These are phyloP conservation scores for Prinsepia uniflora DNA, from an alignment of 306 rosid genomes.

Conservation along the genomic window DNA sequence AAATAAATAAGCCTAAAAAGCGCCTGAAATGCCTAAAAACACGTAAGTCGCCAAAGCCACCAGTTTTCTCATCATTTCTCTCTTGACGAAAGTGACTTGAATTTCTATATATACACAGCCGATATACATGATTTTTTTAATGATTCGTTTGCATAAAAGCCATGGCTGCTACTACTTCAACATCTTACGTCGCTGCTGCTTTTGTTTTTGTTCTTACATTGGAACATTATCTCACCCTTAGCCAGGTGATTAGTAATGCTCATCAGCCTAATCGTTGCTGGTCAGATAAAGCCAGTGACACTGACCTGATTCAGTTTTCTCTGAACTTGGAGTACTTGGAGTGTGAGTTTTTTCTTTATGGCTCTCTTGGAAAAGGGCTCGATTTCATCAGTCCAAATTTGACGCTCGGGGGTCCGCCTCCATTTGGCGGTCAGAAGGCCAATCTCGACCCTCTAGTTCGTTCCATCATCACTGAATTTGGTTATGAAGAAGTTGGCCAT, in stretches of 20 bases:
- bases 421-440: conserved; percentile 25
- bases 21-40: too few relatives aligned
- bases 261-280: conserved; percentile 1
- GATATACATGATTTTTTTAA: too few relatives aligned
- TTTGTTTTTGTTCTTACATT: conserved; percentile 3
- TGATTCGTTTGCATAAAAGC: too few relatives aligned
- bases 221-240: neutral
- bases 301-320: conserved; percentile 23
- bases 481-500: conserved; percentile 31
- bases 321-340: conserved; percentile 32
- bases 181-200: neutral
- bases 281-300: conserved; percentile 18
- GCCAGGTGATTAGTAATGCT: neutral
- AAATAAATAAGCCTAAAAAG: too few relatives aligned
- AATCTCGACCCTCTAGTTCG: conserved; percentile 22
- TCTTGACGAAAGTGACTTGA: too few relatives aligned
- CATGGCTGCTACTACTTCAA: conserved; percentile 9
- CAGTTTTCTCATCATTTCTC: too few relatives aligned
- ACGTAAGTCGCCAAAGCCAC: too few relatives aligned
- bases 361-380: conserved; percentile 24
- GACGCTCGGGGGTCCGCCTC: conserved; percentile 23
- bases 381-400: conserved; percentile 3
- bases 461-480: conserved; percentile 20
- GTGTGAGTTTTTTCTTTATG: conserved; percentile 18
- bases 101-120: too few relatives aligned